Evolutionary conservation across 805 yeast species (phyloP).

Genomic region (Lipomyces orientalis): DNA sequence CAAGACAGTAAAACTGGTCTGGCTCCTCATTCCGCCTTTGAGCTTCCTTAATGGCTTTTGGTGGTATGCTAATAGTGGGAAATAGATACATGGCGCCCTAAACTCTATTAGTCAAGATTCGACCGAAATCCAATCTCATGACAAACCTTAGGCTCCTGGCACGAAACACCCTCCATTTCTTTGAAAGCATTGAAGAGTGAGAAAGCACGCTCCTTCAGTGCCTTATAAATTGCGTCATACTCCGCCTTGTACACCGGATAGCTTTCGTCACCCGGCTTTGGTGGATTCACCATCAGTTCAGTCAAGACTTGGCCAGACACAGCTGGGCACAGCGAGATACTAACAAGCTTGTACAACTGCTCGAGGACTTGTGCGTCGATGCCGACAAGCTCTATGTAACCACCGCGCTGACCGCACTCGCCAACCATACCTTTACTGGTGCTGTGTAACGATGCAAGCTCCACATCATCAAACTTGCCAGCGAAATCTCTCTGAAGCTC

Average conservation of each 20-base stretch:
- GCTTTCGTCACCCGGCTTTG: slow-evolving; percentile 75
- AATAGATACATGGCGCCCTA: slow-evolving; percentile 98
- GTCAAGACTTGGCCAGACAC: slow-evolving; percentile 94
- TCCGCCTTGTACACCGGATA: slow-evolving; percentile 70
- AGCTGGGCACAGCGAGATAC: slow-evolving; percentile 90
- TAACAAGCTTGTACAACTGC: slow-evolving; percentile 80
- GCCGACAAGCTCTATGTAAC: slow-evolving; percentile 93
- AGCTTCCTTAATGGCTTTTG: slow-evolving; percentile 68
- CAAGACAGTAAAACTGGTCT: slow-evolving; percentile 89
- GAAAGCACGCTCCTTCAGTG: slow-evolving; percentile 67
- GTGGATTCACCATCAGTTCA: slow-evolving; percentile 94
- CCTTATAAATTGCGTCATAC: slow-evolving; percentile 62
- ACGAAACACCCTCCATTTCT: slow-evolving; percentile 77
- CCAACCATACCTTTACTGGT: slow-evolving; percentile 97
- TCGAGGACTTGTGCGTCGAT: slow-evolving; percentile 72
- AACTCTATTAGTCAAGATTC: neutral
- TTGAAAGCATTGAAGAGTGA: slow-evolving; percentile 72
- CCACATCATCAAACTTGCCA: slow-evolving; percentile 70
- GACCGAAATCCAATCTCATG: neutral
- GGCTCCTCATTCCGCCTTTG: slow-evolving; percentile 60
- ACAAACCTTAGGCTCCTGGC: slow-evolving; percentile 68
- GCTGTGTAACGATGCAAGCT: slow-evolving; percentile 93
- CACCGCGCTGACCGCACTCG: slow-evolving; percentile 99
- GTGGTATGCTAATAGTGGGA: slow-evolving; percentile 75
- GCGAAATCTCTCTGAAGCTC: slow-evolving; percentile 61